Evolutionary conservation across 2,329 filamentous ascomycete species (phyloP).

Genomic region (Colletotrichum sp.): DNA sequence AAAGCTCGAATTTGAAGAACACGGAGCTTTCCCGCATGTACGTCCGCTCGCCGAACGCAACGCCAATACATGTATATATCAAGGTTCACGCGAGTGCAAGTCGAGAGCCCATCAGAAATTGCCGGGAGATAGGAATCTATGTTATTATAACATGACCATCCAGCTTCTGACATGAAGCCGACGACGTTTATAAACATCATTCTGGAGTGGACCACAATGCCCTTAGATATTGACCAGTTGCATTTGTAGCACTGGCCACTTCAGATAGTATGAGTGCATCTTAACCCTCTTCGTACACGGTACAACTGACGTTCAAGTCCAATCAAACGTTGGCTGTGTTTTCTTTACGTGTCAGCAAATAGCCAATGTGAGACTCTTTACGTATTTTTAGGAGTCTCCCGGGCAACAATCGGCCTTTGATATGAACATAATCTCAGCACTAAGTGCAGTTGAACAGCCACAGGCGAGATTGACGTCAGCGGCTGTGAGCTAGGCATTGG

Average conservation of each 20-base stretch:
- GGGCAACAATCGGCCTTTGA: not conserved
- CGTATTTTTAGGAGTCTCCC: not conserved
- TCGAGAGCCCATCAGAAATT: not conserved
- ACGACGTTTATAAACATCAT: not conserved
- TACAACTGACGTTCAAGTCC: fast-evolving
- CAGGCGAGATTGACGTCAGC: not conserved
- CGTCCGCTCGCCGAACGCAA: not conserved
- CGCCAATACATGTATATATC: not conserved
- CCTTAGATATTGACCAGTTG: not conserved
- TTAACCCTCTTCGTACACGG: not conserved
- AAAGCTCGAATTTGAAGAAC: not conserved
- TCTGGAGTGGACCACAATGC: not conserved
- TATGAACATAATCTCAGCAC: not conserved
- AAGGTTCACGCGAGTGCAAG: not conserved
- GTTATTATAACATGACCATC: not conserved
- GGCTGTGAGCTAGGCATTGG: not conserved
- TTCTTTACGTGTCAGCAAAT: not conserved
- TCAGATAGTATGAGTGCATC: not conserved
- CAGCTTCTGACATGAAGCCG: not conserved
- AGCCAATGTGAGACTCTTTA: not conserved
- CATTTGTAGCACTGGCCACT: not conserved
- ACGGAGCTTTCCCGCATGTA: not conserved
- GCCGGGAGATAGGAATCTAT: not conserved
- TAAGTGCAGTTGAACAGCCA: not conserved
- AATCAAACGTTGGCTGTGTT: not conserved